Conservation (phyloP, 140 eudicot genomes). For the Senecio squalidus region DNA sequence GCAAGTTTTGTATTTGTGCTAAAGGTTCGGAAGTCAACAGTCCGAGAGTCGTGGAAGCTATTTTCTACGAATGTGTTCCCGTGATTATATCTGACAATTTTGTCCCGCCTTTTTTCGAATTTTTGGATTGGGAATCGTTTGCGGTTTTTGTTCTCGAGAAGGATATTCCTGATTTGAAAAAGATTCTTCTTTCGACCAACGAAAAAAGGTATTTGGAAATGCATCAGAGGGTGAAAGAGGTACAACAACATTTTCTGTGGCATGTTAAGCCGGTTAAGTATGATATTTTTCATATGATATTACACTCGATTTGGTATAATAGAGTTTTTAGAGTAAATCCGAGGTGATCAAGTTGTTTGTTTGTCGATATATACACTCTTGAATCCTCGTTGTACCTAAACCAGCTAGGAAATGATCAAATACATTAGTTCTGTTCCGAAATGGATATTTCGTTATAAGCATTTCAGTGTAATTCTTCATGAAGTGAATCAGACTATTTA, state of each 20-base stretch:
- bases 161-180: slow-evolving; percentile 70
- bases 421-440: too few species aligned
- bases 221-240: slow-evolving; percentile 67
- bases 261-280: slow-evolving; percentile 71
- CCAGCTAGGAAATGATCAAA: too few species aligned
- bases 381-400: too few species aligned
- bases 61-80: slow-evolving; percentile 87
- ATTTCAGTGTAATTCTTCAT: too few species aligned
- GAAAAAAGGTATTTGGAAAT: slow-evolving; percentile 41
- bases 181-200: slow-evolving; percentile 45
- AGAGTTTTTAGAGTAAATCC: slow-evolving; percentile 51
- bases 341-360: slow-evolving; percentile 9
- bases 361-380: too few species aligned
- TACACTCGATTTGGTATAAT: slow-evolving; percentile 80
- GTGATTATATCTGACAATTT: slow-evolving; percentile 89
- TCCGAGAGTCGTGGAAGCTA: slow-evolving; percentile 94
- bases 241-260: slow-evolving; percentile 90
- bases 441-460: too few species aligned
- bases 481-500: too few species aligned
- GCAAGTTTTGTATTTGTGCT: slow-evolving; percentile 86
- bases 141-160: slow-evolving; percentile 69
- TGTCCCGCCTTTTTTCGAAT: slow-evolving; percentile 89
- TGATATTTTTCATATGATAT: slow-evolving; percentile 79
- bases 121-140: slow-evolving; percentile 82
- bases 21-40: slow-evolving; percentile 90